These are phyloP conservation scores for Fonsecaea pedrosoi DNA, from an alignment of 2,329 filamentous ascomycete species.

Conservation along the genomic window DNA sequence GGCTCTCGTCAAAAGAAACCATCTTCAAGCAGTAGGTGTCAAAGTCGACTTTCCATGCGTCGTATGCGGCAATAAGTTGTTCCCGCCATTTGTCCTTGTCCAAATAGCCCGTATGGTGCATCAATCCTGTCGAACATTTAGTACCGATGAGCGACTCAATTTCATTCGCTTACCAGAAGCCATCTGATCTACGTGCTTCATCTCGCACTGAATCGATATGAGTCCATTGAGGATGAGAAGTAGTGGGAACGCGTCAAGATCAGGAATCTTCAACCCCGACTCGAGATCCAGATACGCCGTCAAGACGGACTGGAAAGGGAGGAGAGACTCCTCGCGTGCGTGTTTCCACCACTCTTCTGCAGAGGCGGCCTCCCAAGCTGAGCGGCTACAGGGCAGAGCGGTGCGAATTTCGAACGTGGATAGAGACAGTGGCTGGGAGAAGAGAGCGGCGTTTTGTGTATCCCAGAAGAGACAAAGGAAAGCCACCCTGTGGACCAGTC, in stretches of 20 bases:
- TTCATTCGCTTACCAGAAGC: not conserved
- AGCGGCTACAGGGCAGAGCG: conserved; percentile 61
- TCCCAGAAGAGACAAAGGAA: conserved; percentile 72
- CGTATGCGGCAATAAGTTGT: conserved; percentile 61
- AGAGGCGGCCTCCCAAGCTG: conserved; percentile 64
- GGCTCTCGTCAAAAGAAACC: conserved; percentile 44
- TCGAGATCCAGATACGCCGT: conserved; percentile 63
- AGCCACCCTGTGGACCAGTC: conserved; percentile 49
- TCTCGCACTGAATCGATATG: conserved; percentile 69
- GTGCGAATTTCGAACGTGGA: conserved; percentile 68
- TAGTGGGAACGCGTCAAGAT: conserved; percentile 60
- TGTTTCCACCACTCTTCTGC: conserved; percentile 58
- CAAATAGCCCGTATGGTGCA: conserved; percentile 45
- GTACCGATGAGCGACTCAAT: not conserved
- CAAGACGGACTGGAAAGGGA: conserved; percentile 52
- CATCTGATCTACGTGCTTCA: conserved; percentile 66
- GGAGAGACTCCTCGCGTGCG: conserved; percentile 47
- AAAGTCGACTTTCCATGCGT: conserved; percentile 65
- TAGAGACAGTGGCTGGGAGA: conserved; percentile 71
- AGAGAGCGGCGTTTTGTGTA: conserved; percentile 68
- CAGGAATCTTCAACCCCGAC: conserved; percentile 45
- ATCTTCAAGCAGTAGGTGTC: conserved; percentile 57
- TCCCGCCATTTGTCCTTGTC: conserved; percentile 55
- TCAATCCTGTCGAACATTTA: conserved; percentile 6
- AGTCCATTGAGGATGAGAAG: conserved; percentile 65